These are phyloP conservation scores for Linanthus parryae DNA, from an alignment of 148 eudicot genomes.

Conservation along the genomic window DNA sequence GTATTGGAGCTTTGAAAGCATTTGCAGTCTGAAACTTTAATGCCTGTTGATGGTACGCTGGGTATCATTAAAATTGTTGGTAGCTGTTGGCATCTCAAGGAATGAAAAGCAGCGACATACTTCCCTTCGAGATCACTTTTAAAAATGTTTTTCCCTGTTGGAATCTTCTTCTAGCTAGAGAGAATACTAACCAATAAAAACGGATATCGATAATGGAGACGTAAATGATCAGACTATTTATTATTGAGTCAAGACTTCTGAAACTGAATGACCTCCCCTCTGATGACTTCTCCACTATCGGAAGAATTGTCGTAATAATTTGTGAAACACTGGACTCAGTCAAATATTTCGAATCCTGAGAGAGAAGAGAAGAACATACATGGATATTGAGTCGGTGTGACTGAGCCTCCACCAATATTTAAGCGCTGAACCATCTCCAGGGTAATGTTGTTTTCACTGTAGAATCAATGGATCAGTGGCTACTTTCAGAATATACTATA, in stretches of 20 bases:
- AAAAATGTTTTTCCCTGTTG: no score
- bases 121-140: background rate
- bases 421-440: constrained; percentile 20
- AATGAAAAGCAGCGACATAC: constrained; percentile 18
- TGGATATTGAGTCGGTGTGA: background rate
- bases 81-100: constrained; percentile 19
- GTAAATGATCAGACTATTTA: background rate
- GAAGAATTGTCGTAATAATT: background rate
- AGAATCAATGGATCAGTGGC: background rate
- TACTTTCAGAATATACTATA: no score
- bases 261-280: background rate
- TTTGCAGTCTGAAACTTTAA: constrained; percentile 28
- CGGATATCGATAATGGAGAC: background rate
- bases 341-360: background rate
- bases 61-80: constrained; percentile 15
- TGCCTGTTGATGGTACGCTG: constrained; percentile 26
- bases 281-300: background rate
- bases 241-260: background rate
- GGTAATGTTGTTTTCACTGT: background rate
- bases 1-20: constrained; percentile 26
- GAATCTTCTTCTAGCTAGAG: background rate
- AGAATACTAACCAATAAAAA: background rate
- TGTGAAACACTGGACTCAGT: background rate
- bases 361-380: constrained; percentile 19
- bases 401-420: constrained; percentile 21